Evolutionary conservation across 352 stramenopile genomes (phyloP), one percentile per base, ranked within the genome.

Genomic region (Phytophthora europaea): DNA sequence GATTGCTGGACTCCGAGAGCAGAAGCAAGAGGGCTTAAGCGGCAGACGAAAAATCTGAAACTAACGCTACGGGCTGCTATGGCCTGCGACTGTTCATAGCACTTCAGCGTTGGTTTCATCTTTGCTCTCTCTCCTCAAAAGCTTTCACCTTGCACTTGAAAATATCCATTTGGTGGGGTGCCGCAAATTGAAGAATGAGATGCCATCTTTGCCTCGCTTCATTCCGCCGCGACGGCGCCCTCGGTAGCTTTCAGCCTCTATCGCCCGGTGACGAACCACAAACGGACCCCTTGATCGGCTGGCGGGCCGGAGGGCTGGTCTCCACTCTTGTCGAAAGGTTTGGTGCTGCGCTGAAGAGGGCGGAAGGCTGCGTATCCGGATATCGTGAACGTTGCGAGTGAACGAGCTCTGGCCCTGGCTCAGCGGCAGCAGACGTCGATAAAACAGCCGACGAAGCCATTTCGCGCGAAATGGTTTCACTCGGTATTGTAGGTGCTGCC

Each of bases 11-110:
- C 9, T 45, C 43, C 10, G 36, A 48, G 34, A 65, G 58, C 15
- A 28, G 43, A n/a, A 50, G 28, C 58, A 56, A 26, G 58, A 64
- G 57, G 45, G 36, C 6, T 62, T 36, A 62, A 52, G 40, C 40
- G 40, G 15, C 40, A 48, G 16, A 48, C 16, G 15, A n/a, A 28
- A 20, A 40, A 56, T 56, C 58, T 65, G 15, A 65, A 56, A 55
- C 58, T 56, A 56, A 65, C 40, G 45, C 58, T 65, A 65, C 43
- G 23, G 28, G 56, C 26, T 36, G 43, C 45, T 65, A 53, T 3
- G 23, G 23, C 23, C 23, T 28, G 23, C 38, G 23, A 65, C 58
- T 45, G 18, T 18, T 65, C 16, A 26, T 56, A 48, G 58, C 43
- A 65, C 18, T 18, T 13, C 7, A 22, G 31, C 45, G 36, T 13